phyloP scores from a whole-genome alignment of 805 yeast species.

The Myxozyma sirexii region DNA sequence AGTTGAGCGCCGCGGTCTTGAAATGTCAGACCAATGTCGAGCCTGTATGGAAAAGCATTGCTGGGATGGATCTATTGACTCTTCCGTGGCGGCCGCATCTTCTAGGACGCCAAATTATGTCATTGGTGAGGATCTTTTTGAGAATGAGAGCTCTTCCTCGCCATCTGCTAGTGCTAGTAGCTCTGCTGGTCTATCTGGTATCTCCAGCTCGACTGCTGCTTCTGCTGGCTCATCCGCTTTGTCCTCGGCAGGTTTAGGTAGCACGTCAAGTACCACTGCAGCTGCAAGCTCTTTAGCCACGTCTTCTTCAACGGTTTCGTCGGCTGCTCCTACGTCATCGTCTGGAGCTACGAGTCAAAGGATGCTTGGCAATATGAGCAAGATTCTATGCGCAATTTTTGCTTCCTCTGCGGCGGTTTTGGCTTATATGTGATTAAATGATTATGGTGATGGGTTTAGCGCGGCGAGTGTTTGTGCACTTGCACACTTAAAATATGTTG shows the following conservation, averaged over 20 bases:
- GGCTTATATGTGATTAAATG: no score
- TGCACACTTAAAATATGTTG: no score
- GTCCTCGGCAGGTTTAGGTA: neutral
- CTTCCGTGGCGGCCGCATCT: neutral
- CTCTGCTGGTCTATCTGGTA: neutral
- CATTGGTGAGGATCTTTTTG: neutral
- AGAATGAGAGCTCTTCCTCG: neutral
- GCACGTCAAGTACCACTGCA: neutral
- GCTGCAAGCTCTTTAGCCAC: neutral
- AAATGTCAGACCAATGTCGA: constrained; percentile 65
- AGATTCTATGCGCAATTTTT: no score
- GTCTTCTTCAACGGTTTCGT: neutral
- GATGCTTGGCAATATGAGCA: no score
- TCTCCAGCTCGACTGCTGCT: neutral
- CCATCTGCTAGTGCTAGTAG: neutral
- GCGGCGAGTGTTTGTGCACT: no score
- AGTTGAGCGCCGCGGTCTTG: constrained; percentile 67
- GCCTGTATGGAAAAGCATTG: constrained; percentile 73
- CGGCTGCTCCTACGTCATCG: neutral
- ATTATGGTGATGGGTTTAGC: no score
- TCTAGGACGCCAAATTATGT: neutral
- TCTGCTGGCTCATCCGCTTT: neutral
- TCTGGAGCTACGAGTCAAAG: neutral
- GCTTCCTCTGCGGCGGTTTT: neutral
- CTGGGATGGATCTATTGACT: constrained; percentile 52